phyloP scores from a whole-genome alignment of 148 eudicot species.

The Persicaria tinctoria region DNA sequence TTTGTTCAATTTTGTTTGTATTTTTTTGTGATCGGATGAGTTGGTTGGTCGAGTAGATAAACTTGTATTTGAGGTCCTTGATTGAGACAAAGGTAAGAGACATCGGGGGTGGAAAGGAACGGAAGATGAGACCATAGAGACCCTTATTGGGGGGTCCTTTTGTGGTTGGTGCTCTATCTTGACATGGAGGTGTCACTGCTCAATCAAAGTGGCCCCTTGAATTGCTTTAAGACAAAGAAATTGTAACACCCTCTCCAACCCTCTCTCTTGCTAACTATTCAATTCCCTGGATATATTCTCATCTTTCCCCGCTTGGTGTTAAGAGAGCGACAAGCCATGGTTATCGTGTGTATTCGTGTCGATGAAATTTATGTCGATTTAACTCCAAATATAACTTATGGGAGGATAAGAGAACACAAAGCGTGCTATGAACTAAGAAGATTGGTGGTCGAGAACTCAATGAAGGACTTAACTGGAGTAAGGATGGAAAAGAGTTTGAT shows the following conservation, averaged over 20 bases:
- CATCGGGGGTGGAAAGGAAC: not conserved
- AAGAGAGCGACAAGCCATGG: not conserved
- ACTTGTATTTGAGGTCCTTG: not conserved
- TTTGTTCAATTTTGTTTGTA: not conserved
- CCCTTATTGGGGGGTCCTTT: conserved; percentile 6
- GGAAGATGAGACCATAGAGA: conserved; percentile 7
- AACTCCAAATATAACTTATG: too few relatives aligned
- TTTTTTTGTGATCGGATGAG: not conserved
- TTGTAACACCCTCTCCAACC: not conserved
- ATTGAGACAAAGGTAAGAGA: conserved; percentile 2
- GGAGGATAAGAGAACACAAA: too few relatives aligned
- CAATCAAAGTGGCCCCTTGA: conserved; percentile 8
- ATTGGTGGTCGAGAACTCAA: too few relatives aligned
- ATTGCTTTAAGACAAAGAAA: conserved; percentile 9
- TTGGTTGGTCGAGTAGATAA: not conserved
- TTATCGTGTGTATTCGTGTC: too few relatives aligned
- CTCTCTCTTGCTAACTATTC: not conserved
- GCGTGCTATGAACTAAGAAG: too few relatives aligned
- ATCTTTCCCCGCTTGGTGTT: not conserved
- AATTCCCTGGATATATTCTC: not conserved
- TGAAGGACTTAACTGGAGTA: too few relatives aligned
- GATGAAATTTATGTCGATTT: too few relatives aligned
- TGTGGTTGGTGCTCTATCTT: conserved; percentile 9
- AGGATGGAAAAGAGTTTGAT: too few relatives aligned
- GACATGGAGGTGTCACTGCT: not conserved